Evolutionary conservation across 148 eudicot species (phyloP).

Genomic region (Vaccinium myrtillus): DNA sequence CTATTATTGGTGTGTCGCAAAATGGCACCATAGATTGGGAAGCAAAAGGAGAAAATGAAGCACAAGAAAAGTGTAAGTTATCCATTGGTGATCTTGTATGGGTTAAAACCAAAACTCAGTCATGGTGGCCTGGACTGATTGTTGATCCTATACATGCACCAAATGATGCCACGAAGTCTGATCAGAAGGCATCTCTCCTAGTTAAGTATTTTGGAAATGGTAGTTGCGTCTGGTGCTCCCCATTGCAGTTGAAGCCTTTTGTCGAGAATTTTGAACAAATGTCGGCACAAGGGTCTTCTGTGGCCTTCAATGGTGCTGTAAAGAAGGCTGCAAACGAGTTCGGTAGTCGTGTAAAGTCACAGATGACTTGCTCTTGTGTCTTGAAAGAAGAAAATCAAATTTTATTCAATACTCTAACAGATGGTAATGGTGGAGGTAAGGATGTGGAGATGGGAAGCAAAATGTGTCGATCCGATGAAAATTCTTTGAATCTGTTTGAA

Average conservation of each 20-base stretch:
- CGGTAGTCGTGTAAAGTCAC: constrained; percentile 30
- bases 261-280: constrained; percentile 29
- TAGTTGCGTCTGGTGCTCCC: constrained; percentile 27
- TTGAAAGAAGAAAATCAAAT: constrained; percentile 17
- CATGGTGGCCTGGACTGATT: constrained; percentile 54
- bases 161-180: constrained; percentile 18
- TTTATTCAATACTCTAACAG: neutral
- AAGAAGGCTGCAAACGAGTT: constrained; percentile 39
- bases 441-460: neutral
- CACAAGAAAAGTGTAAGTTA: constrained; percentile 7
- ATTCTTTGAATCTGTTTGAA: constrained; percentile 27
- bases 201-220: constrained; percentile 36
- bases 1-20: neutral
- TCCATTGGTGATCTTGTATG: constrained; percentile 38
- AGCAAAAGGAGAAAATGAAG: constrained; percentile 2
- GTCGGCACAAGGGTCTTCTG: constrained; percentile 21
- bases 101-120: constrained; percentile 28
- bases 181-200: constrained; percentile 16
- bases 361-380: constrained; percentile 43
- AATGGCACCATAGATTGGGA: neutral
- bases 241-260: constrained; percentile 40
- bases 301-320: constrained; percentile 30
- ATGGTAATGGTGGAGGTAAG: constrained; percentile 4
- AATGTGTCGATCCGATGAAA: neutral
- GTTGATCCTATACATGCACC: constrained; percentile 28